Evolutionary conservation across 805 yeast species (phyloP).

Genomic region (Lachancea sp.): DNA sequence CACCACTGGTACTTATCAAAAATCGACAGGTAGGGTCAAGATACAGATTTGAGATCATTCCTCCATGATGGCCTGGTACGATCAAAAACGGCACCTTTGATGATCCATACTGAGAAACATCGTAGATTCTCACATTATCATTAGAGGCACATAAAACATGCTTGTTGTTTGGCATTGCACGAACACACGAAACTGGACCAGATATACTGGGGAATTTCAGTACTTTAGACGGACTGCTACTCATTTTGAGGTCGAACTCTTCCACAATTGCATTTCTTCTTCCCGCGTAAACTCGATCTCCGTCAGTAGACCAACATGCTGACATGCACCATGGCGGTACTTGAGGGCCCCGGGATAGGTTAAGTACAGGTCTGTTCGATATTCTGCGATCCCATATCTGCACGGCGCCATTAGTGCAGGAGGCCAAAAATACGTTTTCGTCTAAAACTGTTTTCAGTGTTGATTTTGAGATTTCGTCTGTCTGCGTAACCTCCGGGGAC

Average conservation of each 20-base stretch:
- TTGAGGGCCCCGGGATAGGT: conserved; percentile 48
- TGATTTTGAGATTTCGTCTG: conserved; percentile 22
- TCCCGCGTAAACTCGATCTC: conserved; percentile 74
- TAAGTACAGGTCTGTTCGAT: conserved; percentile 34
- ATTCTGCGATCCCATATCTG: conserved; percentile 77
- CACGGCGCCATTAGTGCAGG: conserved; percentile 77
- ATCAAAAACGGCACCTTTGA: conserved; percentile 69
- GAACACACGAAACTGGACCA: conserved; percentile 81
- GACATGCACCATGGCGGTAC: conserved; percentile 94
- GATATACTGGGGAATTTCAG: conserved; percentile 78
- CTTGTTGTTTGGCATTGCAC: conserved; percentile 72
- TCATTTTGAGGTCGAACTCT: conserved; percentile 57
- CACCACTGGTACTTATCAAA: conserved; percentile 87
- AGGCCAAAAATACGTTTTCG: conserved; percentile 59
- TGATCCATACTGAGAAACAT: conserved; percentile 42
- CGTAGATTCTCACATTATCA: conserved; percentile 86
- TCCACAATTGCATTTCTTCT: conserved; percentile 86
- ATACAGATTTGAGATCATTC: conserved; percentile 65
- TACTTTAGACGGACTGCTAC: conserved; percentile 48
- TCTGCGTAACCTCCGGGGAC: conserved; percentile 4
- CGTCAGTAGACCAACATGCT: conserved; percentile 82
- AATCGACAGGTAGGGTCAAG: conserved; percentile 86
- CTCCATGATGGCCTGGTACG: conserved; percentile 96
- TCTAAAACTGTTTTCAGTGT: conserved; percentile 30
- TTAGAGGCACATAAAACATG: conserved; percentile 82